Base-by-base conservation (phyloP, 2,329 filamentous ascomycete genomes). In the Stemphylium lycopersici region DNA sequence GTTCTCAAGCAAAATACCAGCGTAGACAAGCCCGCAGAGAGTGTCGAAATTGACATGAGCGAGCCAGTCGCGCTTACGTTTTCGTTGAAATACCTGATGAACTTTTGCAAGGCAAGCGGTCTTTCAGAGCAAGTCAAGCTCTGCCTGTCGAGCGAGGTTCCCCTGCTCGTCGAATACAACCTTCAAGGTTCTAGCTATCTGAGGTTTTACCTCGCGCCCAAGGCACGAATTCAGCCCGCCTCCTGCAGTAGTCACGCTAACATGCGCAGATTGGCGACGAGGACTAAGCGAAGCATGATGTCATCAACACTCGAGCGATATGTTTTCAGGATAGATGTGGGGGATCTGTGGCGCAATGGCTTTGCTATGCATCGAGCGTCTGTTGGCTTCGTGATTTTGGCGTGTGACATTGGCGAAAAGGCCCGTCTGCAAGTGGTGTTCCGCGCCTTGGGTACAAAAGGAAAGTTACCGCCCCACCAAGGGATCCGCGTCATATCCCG, bases 81-180 rank as follows among this genome's bases (percentile, higher is more conserved):
- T 82, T 98, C 95, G 31, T 89, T 99, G 71, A 99, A 99, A 82
- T 99, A 99, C 81, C 88, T 99, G 3, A 91, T 96, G 84, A 98
- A 98, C 85, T 99, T 99, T 83, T 98, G 95, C 90, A 99, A 99
- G 83, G 96, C 96, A 31, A 90, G 91, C 61, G 88, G 87, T 48
- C 83, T 99, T 58, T 93, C 93, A 34, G 81, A 78, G 66, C 83
- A 85, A 64, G 96, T 99, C 78, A 95, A 90, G 80, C 88, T 99
- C 68, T 96, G 90, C 80, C 84, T 99, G 66, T 98, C 93, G 48
- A 93, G 92, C 78, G 95, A 99, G 79, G 93, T 99, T 46, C 95
- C 95, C 24, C 87, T 99, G 64, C 83, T 98, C 68, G 95, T 99
- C 39, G 95, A 99, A 82, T 99, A 98, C 78, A 82, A 80, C 50